phyloP scores from a whole-genome alignment of 208 protist species.

The Acanthamoeba polyphaga region DNA sequence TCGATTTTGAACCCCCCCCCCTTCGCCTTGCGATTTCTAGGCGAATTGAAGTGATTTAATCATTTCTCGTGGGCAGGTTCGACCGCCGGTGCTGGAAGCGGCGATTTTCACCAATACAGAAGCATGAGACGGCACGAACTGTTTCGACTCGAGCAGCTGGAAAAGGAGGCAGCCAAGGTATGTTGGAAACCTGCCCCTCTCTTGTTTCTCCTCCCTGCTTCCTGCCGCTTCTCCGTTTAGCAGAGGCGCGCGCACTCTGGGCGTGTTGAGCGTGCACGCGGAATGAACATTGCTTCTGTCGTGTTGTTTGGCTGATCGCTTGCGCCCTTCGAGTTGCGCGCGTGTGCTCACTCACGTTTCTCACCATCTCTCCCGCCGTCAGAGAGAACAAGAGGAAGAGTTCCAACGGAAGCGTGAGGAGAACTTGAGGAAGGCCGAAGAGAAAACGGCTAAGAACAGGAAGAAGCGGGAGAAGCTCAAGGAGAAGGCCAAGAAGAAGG shows the following conservation, averaged over 20 bases:
- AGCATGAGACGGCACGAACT: constrained; percentile 24
- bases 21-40: background rate
- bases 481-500: background rate
- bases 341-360: too few species aligned
- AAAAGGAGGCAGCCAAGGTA: constrained; percentile 23
- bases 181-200: background rate
- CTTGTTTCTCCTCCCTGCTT: background rate
- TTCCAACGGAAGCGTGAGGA: constrained; percentile 2
- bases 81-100: constrained; percentile 68
- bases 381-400: constrained; percentile 58
- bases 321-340: too few species aligned
- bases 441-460: constrained; percentile 58
- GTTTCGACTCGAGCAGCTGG: constrained; percentile 21
- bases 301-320: too few species aligned
- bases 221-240: background rate
- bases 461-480: constrained; percentile 47
- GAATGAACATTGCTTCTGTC: too few species aligned
- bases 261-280: too few species aligned
- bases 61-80: background rate
- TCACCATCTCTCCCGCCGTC: background rate
- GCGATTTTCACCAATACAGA: constrained; percentile 60
- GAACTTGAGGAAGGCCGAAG: constrained; percentile 22
- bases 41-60: background rate
- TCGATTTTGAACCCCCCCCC: background rate
- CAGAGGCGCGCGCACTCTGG: too few species aligned